Evolutionary conservation across 176 grass and related monocot species (phyloP).

Genomic region (Poa annua): DNA sequence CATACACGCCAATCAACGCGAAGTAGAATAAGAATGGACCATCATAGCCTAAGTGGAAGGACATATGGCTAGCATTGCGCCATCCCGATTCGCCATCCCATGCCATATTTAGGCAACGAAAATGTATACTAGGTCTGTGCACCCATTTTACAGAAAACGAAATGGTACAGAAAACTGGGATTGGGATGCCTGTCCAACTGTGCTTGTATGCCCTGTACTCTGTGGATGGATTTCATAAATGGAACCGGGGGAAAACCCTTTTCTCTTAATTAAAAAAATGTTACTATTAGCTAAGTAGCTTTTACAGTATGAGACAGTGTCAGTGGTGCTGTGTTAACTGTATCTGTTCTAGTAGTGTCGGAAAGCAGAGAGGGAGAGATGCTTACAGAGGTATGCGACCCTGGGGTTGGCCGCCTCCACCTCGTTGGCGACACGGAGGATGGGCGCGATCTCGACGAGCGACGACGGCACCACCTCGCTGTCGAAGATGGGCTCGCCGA

Average conservation of each 20-base stretch:
- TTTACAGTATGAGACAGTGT: not conserved
- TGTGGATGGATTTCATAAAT: no score
- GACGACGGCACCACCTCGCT: constrained; percentile 95
- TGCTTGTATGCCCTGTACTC: no score
- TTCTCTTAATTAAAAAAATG: no score
- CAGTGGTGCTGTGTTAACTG: not conserved
- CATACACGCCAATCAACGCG: not conserved
- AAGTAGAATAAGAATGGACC: not conserved
- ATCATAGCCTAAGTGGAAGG: constrained; percentile 6
- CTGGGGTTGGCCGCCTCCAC: constrained; percentile 64
- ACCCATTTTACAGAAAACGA: not conserved
- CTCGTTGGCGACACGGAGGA: constrained; percentile 94
- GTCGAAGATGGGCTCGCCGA: constrained; percentile 83
- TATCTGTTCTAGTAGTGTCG: not conserved
- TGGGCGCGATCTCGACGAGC: constrained; percentile 77
- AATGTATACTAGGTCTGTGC: not conserved
- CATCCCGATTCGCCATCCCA: not conserved
- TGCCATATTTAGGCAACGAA: not conserved
- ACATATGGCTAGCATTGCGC: not conserved
- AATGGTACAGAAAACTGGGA: not conserved
- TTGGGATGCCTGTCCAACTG: no score
- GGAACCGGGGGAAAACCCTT: no score
- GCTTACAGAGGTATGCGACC: constrained; percentile 93
- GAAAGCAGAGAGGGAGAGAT: not conserved
- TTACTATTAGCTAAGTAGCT: not conserved